These are phyloP conservation scores for Linum trigynum DNA, from an alignment of 345 rosid species.

Conservation along the genomic window DNA sequence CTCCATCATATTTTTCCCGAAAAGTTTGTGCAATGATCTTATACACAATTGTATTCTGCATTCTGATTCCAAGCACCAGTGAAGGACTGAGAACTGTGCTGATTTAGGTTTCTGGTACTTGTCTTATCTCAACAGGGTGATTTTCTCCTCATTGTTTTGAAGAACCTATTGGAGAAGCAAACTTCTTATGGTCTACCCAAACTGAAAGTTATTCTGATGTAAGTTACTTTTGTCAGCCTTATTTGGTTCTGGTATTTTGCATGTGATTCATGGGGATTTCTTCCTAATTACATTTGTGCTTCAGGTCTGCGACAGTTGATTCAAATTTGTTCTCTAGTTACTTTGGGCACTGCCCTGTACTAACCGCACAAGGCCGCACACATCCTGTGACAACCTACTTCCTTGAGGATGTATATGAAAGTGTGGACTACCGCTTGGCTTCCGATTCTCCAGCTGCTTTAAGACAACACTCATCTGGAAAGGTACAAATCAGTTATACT, in stretches of 20 bases:
- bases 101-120: neutral
- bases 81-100: neutral
- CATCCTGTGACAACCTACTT: constrained; percentile 72
- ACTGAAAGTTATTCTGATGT: constrained; percentile 87
- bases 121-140: constrained; percentile 47
- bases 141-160: constrained; percentile 85
- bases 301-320: constrained; percentile 97
- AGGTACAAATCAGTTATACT: constrained; percentile 34
- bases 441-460: constrained; percentile 82
- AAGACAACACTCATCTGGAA: constrained; percentile 41
- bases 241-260: constrained; percentile 10
- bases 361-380: constrained; percentile 79
- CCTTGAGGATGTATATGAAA: constrained; percentile 84
- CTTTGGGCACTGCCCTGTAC: constrained; percentile 83
- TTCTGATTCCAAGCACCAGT: neutral
- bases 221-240: constrained; percentile 16
- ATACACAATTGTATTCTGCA: neutral
- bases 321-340: constrained; percentile 69
- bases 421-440: constrained; percentile 50
- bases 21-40: neutral
- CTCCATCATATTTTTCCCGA: neutral
- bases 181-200: constrained; percentile 35
- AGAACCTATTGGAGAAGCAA: constrained; percentile 80
- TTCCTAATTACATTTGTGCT: constrained; percentile 1
- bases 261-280: constrained; percentile 8